A percentile compares a stretch with the other conserved stretches of the same genome.
Conservation (phyloP, 2,329 filamentous ascomycete species). For the Aspergillus oerlinghausenensis region DNA sequence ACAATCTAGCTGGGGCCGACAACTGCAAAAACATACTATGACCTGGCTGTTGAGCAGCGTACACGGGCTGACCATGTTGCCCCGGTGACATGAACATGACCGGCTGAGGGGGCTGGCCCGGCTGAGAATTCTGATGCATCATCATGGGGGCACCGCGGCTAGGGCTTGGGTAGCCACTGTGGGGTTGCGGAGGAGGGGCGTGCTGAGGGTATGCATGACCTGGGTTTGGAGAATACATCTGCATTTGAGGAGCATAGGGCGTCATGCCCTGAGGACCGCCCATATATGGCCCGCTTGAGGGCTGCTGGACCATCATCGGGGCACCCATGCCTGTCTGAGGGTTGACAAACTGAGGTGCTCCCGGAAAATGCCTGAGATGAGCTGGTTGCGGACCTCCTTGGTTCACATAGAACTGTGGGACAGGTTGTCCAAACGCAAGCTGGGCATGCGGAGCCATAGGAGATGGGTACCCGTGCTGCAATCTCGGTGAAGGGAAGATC, state of each 20-base stretch:
- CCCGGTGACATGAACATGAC: slow-evolving; percentile 72
- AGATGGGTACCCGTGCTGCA: slow-evolving; percentile 65
- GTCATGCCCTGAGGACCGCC: slow-evolving; percentile 66
- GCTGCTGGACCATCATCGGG: slow-evolving; percentile 79
- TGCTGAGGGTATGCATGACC: slow-evolving; percentile 62
- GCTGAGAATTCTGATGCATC: slow-evolving; percentile 90
- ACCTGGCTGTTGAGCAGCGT: slow-evolving; percentile 63
- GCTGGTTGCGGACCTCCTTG: slow-evolving; percentile 66
- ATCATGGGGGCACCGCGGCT: slow-evolving; percentile 84
- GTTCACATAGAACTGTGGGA: slow-evolving; percentile 66
- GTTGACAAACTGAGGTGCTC: slow-evolving; percentile 67
- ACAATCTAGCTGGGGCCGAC: slow-evolving; percentile 5
- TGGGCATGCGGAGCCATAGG: slow-evolving; percentile 66
- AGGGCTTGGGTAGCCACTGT: slow-evolving; percentile 83
- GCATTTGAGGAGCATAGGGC: slow-evolving; percentile 67
- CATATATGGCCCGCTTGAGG: slow-evolving; percentile 65
- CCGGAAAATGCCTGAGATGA: slow-evolving; percentile 67
- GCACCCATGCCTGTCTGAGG: slow-evolving; percentile 68
- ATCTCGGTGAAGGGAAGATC: slow-evolving; percentile 78
- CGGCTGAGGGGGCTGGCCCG: slow-evolving; percentile 67
- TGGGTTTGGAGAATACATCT: slow-evolving; percentile 74
- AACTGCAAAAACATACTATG: slow-evolving; percentile 60
- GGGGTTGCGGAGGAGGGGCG: slow-evolving; percentile 47
- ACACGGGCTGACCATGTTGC: slow-evolving; percentile 71
- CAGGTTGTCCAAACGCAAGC: slow-evolving; percentile 66